phyloP scores from a whole-genome alignment of 371 early-diverging fungal genomes.

The Mycotypha africana region DNA sequence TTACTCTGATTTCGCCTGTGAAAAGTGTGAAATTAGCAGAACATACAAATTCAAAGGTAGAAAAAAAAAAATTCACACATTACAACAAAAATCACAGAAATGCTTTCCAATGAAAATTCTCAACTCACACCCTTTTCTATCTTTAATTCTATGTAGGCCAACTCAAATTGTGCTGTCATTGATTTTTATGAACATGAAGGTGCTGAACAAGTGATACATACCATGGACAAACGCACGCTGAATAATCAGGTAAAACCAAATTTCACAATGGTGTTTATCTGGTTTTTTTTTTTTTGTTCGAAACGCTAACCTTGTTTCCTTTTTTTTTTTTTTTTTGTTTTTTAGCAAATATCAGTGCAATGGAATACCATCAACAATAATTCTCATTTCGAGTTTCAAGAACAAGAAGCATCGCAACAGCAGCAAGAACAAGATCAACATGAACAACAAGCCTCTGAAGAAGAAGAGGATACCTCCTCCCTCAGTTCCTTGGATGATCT shows the following conservation, averaged over 20 bases:
- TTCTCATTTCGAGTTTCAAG: conserved; percentile 20
- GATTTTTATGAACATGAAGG: conserved; percentile 67
- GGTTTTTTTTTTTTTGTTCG: too few relatives aligned
- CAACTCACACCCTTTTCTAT: not conserved
- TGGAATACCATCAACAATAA: not conserved
- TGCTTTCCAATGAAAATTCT: conserved; percentile 1
- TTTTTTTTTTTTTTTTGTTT: too few relatives aligned
- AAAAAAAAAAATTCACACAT: conserved; percentile 4
- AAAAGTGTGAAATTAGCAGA: too few relatives aligned
- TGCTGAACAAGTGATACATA: conserved; percentile 69
- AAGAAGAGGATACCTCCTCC: conserved; percentile 30
- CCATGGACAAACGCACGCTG: conserved; percentile 69
- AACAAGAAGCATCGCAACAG: conserved; percentile 14
- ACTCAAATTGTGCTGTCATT: conserved; percentile 75
- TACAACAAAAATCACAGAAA: conserved; percentile 1
- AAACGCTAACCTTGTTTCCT: too few relatives aligned
- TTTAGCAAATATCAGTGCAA: not conserved
- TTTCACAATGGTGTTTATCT: too few relatives aligned
- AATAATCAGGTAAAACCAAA: conserved; percentile 50
- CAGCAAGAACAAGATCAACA: not conserved
- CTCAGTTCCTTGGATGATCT: too few relatives aligned
- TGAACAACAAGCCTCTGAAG: conserved; percentile 22
- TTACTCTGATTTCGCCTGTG: conserved; percentile 10
- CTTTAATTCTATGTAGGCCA: conserved; percentile 18
- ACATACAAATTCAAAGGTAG: too few relatives aligned